Base-by-base conservation (phyloP, 768 basidiomycete species). In the Auriscalpium microsporum region DNA sequence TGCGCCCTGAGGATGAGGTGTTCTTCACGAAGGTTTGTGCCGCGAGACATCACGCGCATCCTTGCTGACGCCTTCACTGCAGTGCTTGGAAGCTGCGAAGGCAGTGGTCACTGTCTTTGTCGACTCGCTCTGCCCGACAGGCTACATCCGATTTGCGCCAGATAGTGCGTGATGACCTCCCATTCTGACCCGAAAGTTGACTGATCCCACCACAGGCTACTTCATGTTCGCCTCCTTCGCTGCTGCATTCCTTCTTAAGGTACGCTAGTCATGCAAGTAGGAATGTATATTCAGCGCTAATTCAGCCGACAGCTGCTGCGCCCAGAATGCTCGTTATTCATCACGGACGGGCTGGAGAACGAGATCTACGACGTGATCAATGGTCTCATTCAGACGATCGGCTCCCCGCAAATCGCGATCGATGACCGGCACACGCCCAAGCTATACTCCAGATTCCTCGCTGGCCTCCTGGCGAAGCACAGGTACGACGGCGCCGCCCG, bases 371-470 rank as follows among this genome's bases (percentile, higher is more conserved):
- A 68, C 0, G 72, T 82, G 21, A 86, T 93, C 0, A 80, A 84
- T 63, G 75, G 76, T 54, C 81, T 86, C 56, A 77, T 86, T 47
- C 76, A 86, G 57, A 75, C 90, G 1, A 76, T 92, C 4, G 78
- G 79, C 3, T 81, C 83, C 0, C 78, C 85, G 7, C 82, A 84
- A 53, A 79, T 92, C 16, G 83, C 84, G 17, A 77, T 92, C 56
- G 90, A 93, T 68, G 84, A 87, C 28, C 82, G 83, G 16, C 89
- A 92, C 64, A 87, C 86, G 0, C 90, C 89, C 1, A 86, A 82
- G 65, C 72, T 91, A 6, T 91, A 90, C 67, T 81, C 90, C 0
- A 83, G 81, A 48, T 92, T 92, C 78, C 74, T 93, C 47, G 79
- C 80, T 45, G 81, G 83, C 37, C 75, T 92, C 5, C 75, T 92